Percentiles rank a stretch among this genome's conserved stretches.
Evolutionary conservation across 208 protist genomes (phyloP).

Genomic region (Naegleria fowleri): DNA sequence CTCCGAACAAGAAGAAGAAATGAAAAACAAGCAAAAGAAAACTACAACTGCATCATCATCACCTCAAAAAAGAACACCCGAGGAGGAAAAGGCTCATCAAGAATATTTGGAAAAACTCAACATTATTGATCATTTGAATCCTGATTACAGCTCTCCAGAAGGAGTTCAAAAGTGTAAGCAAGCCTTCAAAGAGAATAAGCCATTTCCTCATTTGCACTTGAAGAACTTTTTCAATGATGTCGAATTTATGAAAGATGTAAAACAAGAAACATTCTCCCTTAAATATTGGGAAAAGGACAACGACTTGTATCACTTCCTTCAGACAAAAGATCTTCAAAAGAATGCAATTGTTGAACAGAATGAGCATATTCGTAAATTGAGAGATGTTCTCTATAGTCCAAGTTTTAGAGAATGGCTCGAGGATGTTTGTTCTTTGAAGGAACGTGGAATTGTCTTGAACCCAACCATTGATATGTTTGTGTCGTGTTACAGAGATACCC

Average conservation of each 20-base stretch:
- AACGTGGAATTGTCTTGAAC: background rate
- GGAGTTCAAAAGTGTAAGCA: background rate
- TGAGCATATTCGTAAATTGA: background rate
- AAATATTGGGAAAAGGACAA: slow-evolving; percentile 26
- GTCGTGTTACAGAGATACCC: slow-evolving; percentile 26
- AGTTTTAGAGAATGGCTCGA: background rate
- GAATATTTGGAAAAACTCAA: background rate
- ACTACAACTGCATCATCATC: background rate
- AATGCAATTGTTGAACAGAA: background rate
- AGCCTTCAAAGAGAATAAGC: background rate
- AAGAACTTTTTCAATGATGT: slow-evolving; percentile 13
- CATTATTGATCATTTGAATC: background rate
- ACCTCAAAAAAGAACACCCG: background rate
- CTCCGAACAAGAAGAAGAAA: background rate
- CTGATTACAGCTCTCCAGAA: background rate
- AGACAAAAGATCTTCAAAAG: slow-evolving; percentile 28
- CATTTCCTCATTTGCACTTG: background rate
- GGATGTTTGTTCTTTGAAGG: background rate
- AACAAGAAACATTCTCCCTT: background rate
- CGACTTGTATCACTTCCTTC: slow-evolving; percentile 23
- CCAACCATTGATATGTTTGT: slow-evolving; percentile 25
- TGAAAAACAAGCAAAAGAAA: background rate
- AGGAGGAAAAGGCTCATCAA: background rate
- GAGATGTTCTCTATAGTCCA: background rate
- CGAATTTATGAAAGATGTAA: background rate